Conservation (phyloP, 345 rosid genomes). For the Eucalyptus paniculata region DNA sequence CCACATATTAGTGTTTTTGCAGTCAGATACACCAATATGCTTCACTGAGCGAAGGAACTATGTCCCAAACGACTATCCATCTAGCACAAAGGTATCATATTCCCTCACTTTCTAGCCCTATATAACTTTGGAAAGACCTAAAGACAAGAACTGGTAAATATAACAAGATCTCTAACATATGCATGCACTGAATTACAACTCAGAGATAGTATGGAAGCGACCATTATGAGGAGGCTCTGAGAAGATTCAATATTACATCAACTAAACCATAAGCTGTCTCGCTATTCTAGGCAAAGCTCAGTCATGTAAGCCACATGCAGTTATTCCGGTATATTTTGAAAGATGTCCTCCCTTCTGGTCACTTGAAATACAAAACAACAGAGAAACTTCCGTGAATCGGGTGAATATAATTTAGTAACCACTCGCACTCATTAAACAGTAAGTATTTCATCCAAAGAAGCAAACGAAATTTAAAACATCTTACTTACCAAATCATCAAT, state of each 20-base stretch:
- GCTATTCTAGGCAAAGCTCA: background rate
- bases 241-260: background rate
- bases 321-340: background rate
- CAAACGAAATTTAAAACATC: background rate
- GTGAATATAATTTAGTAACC: background rate
- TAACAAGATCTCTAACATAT: background rate
- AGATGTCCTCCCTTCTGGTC: background rate
- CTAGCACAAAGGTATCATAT: background rate
- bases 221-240: background rate
- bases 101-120: background rate
- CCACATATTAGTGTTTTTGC: background rate
- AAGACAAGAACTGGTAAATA: background rate
- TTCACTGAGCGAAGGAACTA: background rate
- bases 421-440: background rate
- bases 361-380: background rate
- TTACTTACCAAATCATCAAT: conserved; percentile 74
- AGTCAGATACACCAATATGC: background rate
- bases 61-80: background rate
- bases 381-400: background rate
- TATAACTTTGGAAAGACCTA: background rate
- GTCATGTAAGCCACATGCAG: background rate
- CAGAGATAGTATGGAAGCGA: background rate
- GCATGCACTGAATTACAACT: background rate
- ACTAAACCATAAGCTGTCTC: background rate
- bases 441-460: background rate